These are phyloP conservation scores for Stropharia rugosoannulata DNA, from an alignment of 768 basidiomycete genomes.

Conservation along the genomic window DNA sequence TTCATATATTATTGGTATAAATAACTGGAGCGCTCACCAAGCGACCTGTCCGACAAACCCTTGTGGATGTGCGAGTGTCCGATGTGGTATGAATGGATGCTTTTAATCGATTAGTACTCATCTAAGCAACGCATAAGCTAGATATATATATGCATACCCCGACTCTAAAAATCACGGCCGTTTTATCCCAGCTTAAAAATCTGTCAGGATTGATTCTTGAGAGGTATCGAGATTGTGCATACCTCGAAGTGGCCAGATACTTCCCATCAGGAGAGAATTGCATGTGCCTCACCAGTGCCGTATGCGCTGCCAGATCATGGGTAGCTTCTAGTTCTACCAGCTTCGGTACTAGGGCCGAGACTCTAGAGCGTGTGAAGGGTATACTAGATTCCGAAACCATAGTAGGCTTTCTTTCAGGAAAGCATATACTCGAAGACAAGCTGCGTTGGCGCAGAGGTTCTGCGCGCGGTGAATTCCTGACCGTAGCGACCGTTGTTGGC, in stretches of 20 bases:
- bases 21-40: slow-evolving; percentile 41
- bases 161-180: slow-evolving; percentile 65
- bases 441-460: slow-evolving; percentile 22
- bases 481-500: neutral
- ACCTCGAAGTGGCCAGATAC: slow-evolving; percentile 74
- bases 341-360: slow-evolving; percentile 54
- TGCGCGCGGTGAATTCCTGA: slow-evolving; percentile 9
- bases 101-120: slow-evolving; percentile 21
- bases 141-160: slow-evolving; percentile 40
- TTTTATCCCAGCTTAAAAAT: slow-evolving; percentile 62
- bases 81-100: slow-evolving; percentile 60
- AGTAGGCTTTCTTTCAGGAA: slow-evolving; percentile 12
- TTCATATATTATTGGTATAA: neutral
- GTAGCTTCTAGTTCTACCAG: slow-evolving; percentile 52
- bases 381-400: slow-evolving; percentile 15
- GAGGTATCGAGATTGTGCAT: neutral
- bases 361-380: slow-evolving; percentile 45
- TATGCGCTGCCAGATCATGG: slow-evolving; percentile 63
- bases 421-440: slow-evolving; percentile 15
- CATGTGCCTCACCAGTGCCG: slow-evolving; percentile 67
- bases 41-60: slow-evolving; percentile 80
- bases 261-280: slow-evolving; percentile 78
- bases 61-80: slow-evolving; percentile 62
- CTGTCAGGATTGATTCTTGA: neutral
- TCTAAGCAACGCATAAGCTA: neutral